Percentiles rank a stretch among this genome's conserved stretches.
Evolutionary conservation across 371 early-diverging fungal species (phyloP).

Genomic region (Aphelidium insulamus): DNA sequence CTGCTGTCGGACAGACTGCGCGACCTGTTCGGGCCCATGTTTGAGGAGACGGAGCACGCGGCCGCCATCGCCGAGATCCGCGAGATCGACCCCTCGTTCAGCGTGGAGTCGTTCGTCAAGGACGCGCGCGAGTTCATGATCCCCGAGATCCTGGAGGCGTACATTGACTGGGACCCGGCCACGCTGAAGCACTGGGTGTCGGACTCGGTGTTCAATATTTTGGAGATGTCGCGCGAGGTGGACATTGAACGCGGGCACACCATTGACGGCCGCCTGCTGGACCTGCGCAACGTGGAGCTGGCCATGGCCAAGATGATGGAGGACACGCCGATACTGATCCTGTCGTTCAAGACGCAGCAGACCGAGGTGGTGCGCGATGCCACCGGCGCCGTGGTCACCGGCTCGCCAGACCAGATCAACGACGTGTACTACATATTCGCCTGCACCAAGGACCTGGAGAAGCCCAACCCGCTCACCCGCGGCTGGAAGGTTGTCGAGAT

Average conservation of each 20-base stretch:
- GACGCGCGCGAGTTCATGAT: conserved; percentile 76
- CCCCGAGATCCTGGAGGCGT: conserved; percentile 92
- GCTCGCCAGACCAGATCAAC: conserved; percentile 76
- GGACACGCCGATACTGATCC: conserved; percentile 62
- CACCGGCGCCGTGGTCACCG: conserved; percentile 59
- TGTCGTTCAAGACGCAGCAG: conserved; percentile 84
- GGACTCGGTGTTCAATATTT: conserved; percentile 72
- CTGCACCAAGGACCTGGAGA: conserved; percentile 55
- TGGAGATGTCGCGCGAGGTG: conserved; percentile 62
- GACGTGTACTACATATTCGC: conserved; percentile 64
- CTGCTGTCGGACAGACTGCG: conserved; percentile 51
- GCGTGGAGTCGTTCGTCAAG: conserved; percentile 59
- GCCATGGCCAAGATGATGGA: conserved; percentile 64
- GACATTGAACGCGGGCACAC: conserved; percentile 67
- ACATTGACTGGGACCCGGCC: conserved; percentile 55
- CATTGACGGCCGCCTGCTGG: conserved; percentile 79
- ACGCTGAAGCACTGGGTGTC: conserved; percentile 78
- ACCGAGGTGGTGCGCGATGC: conserved; percentile 76
- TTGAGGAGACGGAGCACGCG: conserved; percentile 86
- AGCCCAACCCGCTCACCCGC: conserved; percentile 46
- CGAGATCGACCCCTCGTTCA: conserved; percentile 62
- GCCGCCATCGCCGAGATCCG: conserved; percentile 61
- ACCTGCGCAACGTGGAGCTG: conserved; percentile 72
- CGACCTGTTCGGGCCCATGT: conserved; percentile 43
- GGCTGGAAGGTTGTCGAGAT: conserved; percentile 84